Evolutionary conservation across 1,139 yeast species (phyloP).

Genomic region (Sugiyamaella grinbergsii): DNA sequence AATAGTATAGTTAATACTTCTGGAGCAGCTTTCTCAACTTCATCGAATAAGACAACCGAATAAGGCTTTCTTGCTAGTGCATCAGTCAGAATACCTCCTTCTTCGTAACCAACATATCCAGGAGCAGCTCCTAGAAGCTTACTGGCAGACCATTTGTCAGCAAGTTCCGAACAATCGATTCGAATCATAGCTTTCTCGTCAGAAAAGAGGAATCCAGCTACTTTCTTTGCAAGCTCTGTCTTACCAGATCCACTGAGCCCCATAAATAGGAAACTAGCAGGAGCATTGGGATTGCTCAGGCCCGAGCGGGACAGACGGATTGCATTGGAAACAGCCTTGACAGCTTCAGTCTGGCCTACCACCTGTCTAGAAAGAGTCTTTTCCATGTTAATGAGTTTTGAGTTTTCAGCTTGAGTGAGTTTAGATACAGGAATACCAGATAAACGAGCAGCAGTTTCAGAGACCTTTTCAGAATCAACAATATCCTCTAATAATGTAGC

Average conservation of each 20-base stretch:
- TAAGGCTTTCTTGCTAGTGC: constrained; percentile 90
- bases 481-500: constrained; percentile 79
- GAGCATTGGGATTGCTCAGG: constrained; percentile 91
- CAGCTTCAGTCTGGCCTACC: constrained; percentile 96
- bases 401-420: constrained; percentile 91
- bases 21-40: constrained; percentile 99
- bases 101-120: constrained; percentile 97
- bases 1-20: constrained; percentile 89
- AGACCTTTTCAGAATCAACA: constrained; percentile 89
- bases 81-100: constrained; percentile 94
- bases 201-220: constrained; percentile 93
- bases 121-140: constrained; percentile 97
- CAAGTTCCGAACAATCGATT: constrained; percentile 94
- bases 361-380: constrained; percentile 76
- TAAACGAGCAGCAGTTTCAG: constrained; percentile 95
- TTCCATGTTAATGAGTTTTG: constrained; percentile 94
- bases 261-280: constrained; percentile 90
- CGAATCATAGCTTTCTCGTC: constrained; percentile 96
- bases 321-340: constrained; percentile 93
- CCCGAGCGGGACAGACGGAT: constrained; percentile 95
- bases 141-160: constrained; percentile 94
- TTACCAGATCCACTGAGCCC: constrained; percentile 98
- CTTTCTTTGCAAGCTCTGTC: constrained; percentile 94
- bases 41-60: constrained; percentile 92
- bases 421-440: constrained; percentile 99